These are phyloP conservation scores for Silene conica DNA, from an alignment of 148 eudicot genomes.

Conservation along the genomic window DNA sequence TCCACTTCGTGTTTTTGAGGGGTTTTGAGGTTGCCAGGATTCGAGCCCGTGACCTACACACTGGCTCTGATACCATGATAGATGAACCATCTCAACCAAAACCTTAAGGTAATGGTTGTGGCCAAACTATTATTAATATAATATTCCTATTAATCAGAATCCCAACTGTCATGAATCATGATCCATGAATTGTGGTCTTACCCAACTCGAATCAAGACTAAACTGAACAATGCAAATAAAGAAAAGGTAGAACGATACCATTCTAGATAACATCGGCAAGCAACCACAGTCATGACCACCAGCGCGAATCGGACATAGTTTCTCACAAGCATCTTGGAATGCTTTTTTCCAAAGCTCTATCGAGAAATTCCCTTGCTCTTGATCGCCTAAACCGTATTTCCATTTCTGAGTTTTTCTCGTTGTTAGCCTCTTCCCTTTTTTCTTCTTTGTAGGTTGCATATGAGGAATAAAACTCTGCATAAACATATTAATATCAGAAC, in stretches of 20 bases:
- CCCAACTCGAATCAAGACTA: too few species aligned
- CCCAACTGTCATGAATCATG: too few species aligned
- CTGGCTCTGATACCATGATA: too few species aligned
- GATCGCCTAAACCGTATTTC: slow-evolving; percentile 59
- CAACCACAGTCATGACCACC: slow-evolving; percentile 91
- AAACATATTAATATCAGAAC: not conserved
- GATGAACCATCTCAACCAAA: too few species aligned
- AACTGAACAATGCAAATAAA: too few species aligned
- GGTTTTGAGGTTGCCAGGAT: too few species aligned
- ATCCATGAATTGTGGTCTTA: too few species aligned
- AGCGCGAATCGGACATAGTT: slow-evolving; percentile 86
- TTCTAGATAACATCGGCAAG: slow-evolving; percentile 62
- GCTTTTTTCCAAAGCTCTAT: slow-evolving; percentile 88
- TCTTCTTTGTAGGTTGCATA: slow-evolving; percentile 68
- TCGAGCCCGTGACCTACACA: too few species aligned
- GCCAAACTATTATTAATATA: too few species aligned
- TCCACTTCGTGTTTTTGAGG: too few species aligned
- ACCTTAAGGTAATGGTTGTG: too few species aligned
- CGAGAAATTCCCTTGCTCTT: slow-evolving; percentile 77
- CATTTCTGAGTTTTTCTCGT: slow-evolving; percentile 45
- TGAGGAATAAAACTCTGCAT: slow-evolving; percentile 79
- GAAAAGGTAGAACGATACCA: slow-evolving; percentile 37
- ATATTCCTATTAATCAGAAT: too few species aligned
- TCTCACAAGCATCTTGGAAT: slow-evolving; percentile 83
- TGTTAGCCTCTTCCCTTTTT: slow-evolving; percentile 34